Conservation (phyloP, 2,329 filamentous ascomycete species). For the Aspergillus sojae region DNA sequence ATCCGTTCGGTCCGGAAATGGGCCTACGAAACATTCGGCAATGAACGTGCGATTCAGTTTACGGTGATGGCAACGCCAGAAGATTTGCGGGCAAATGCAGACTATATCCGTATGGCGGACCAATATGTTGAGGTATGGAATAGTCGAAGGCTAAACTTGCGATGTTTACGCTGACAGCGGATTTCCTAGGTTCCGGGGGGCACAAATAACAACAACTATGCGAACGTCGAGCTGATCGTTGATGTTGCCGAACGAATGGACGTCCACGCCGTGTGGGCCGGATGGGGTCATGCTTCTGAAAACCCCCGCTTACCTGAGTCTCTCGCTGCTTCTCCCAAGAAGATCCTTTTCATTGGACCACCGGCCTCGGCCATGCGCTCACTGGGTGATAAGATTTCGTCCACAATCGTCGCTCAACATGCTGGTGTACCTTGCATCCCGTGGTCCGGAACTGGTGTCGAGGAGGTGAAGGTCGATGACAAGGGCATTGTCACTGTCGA, state of each 20-base stretch:
- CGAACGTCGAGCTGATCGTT: slow-evolving; percentile 98
- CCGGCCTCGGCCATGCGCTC: slow-evolving; percentile 98
- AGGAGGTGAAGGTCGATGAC: slow-evolving; percentile 75
- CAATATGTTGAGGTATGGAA: slow-evolving; percentile 84
- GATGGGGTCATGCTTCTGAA: slow-evolving; percentile 98
- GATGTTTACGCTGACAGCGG: background rate
- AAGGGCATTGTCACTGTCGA: slow-evolving; percentile 89
- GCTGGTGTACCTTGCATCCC: slow-evolving; percentile 95
- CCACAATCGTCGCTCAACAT: slow-evolving; percentile 98
- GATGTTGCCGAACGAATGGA: slow-evolving; percentile 98
- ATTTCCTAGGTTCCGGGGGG: slow-evolving; percentile 76
- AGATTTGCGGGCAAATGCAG: slow-evolving; percentile 94
- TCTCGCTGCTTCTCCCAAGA: slow-evolving; percentile 91
- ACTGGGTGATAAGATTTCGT: slow-evolving; percentile 98
- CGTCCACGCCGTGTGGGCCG: slow-evolving; percentile 97
- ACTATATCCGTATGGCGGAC: slow-evolving; percentile 99
- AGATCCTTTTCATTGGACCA: slow-evolving; percentile 98
- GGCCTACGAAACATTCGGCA: slow-evolving; percentile 99
- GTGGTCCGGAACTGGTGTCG: slow-evolving; percentile 96
- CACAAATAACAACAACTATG: slow-evolving; percentile 99
- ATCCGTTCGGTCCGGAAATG: slow-evolving; percentile 99
- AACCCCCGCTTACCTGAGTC: slow-evolving; percentile 98
- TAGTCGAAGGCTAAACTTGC: background rate
- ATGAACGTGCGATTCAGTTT: slow-evolving; percentile 97
- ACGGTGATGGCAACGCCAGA: slow-evolving; percentile 99